Evolutionary conservation across 2,329 filamentous ascomycete species (phyloP).

Genomic region (Diplodia sapinea): DNA sequence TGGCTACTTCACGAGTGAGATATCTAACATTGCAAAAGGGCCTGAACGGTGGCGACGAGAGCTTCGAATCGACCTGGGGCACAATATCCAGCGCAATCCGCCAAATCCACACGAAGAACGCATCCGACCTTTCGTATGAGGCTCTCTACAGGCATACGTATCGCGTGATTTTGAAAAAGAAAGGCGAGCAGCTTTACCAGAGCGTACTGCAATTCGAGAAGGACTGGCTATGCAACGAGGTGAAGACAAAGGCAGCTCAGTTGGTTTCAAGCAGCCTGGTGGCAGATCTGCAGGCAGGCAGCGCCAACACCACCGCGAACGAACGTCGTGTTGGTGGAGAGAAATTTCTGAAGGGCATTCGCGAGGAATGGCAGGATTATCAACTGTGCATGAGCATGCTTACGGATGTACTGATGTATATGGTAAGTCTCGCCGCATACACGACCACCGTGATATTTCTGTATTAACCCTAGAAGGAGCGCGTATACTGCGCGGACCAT

Average conservation of each 20-base stretch:
- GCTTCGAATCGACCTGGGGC: constrained; percentile 87
- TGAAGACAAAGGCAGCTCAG: constrained; percentile 72
- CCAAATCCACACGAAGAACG: constrained; percentile 92
- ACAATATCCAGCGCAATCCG: constrained; percentile 76
- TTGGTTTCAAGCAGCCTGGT: constrained; percentile 75
- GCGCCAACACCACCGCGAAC: constrained; percentile 66
- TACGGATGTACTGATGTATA: constrained; percentile 95
- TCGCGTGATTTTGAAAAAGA: constrained; percentile 88
- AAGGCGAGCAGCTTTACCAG: constrained; percentile 80
- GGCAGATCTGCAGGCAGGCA: constrained; percentile 56
- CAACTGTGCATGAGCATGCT: constrained; percentile 95
- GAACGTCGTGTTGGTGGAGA: constrained; percentile 83
- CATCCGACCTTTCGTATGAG: constrained; percentile 89
- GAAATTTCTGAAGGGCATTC: constrained; percentile 77
- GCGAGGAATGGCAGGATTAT: constrained; percentile 84
- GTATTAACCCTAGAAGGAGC: constrained; percentile 61
- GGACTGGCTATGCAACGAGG: constrained; percentile 76
- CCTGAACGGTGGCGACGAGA: constrained; percentile 66
- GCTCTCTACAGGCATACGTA: constrained; percentile 93
- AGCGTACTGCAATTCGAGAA: constrained; percentile 81
- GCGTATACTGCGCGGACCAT: constrained; percentile 77
- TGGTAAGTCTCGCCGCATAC: constrained; percentile 58
- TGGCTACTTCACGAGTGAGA: not conserved
- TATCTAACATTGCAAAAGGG: constrained; percentile 52
- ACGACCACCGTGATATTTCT: not conserved